These are phyloP conservation scores for Mortierella claussenii DNA, from an alignment of 192 early-diverging fungal genomes.

Conservation along the genomic window DNA sequence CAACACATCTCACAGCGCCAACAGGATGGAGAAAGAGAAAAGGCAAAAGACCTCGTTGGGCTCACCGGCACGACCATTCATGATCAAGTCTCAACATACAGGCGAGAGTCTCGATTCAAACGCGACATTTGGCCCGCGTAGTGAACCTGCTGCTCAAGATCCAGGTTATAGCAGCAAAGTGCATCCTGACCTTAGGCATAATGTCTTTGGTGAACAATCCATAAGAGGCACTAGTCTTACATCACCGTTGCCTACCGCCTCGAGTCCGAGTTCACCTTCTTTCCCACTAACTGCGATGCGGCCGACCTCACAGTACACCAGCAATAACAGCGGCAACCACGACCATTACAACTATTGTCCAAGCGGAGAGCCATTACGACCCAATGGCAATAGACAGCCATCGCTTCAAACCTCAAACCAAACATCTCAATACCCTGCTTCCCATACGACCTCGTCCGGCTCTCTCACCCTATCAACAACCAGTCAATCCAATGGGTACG, in stretches of 20 bases:
- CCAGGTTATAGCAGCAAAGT: neutral
- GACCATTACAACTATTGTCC: too few relatives aligned
- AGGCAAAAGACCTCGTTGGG: neutral
- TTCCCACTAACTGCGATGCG: slow-evolving; percentile 14
- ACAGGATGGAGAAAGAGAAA: slow-evolving; percentile 18
- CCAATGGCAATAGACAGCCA: neutral
- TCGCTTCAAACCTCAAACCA: too few relatives aligned
- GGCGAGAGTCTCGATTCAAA: neutral
- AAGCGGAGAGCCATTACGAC: too few relatives aligned
- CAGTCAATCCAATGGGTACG: too few relatives aligned
- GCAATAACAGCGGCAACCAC: neutral
- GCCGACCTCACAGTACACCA: neutral
- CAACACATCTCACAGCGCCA: slow-evolving; percentile 6
- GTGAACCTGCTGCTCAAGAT: neutral
- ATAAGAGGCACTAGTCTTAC: slow-evolving; percentile 1
- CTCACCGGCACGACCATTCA: slow-evolving; percentile 1
- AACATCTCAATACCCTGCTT: too few relatives aligned
- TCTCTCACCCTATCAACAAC: too few relatives aligned
- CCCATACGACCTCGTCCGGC: too few relatives aligned
- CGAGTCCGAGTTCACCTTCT: slow-evolving; percentile 12
- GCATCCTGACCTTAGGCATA: slow-evolving; percentile 10
- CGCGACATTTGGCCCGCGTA: slow-evolving; percentile 10
- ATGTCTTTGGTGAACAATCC: slow-evolving; percentile 24
- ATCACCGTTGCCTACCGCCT: neutral
- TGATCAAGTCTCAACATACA: slow-evolving; percentile 7